phyloP scores from a whole-genome alignment of 164 flowering plant species.

The grape (Vitis vinifera) region ASM3070453v1 NC_081823.1:6978501-6979000 shows the following conservation, averaged over 20 bases:
- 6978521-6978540: neutral
- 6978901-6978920: slow-evolving; percentile 97
- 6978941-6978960: slow-evolving; percentile 38
- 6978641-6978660: neutral
- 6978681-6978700: neutral
- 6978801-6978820: neutral
- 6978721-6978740: neutral
- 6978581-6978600: neutral
- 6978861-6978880: slow-evolving; percentile 89
- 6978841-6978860: slow-evolving; percentile 3
- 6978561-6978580: neutral
- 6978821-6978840: neutral
- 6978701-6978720: neutral
- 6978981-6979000: neutral
- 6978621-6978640: neutral
- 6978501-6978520: neutral
- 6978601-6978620: neutral
- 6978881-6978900: slow-evolving; percentile 97
- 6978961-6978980: neutral
- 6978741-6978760: neutral
- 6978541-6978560: neutral
- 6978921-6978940: slow-evolving; percentile 94
- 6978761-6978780: neutral
- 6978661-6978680: neutral
- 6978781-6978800: neutral